Evolutionary conservation across 2,329 filamentous ascomycete species (phyloP), one percentile per base, ranked within the genome.

Genomic region (Tolypocladium cylindrosporum): DNA sequence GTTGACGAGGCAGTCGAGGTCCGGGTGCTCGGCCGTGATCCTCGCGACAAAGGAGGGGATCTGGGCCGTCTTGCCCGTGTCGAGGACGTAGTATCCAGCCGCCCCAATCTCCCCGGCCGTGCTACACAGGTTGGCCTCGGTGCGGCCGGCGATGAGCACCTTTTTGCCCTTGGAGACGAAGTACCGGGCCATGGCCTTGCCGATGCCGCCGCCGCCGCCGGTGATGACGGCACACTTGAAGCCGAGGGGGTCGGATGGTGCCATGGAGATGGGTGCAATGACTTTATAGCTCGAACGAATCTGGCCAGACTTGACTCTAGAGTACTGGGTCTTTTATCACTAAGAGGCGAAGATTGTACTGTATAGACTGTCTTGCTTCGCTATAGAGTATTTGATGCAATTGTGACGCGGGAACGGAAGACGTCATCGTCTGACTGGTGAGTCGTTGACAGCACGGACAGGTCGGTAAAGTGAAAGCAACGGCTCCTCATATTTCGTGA

Each of bases 1-100:
- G 69, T 84, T 85, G 65, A 85, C 71, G 0, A 85, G 65, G 61
- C 80, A 84, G 67, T 85, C 81, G 2, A 84, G 65, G 1, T 68
- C 67, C 1, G 66, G 79, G 62, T 84, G 77, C 7, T 82, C 75
- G 2, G 60, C 61, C 3, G 72, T 76, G 48, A 84, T 64, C 19
- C 71, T 72, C 48, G 73, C 58, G 56, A 79, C 68, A 60, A 84
- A 82, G 0, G 55, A 50, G 0, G 77, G 71, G 10, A 83, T 77
- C 1, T 70, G 64, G 0, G 67, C 55, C 0, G 74, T 73, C 4
- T 77, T 69, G 55, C 80, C 77, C 0, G 78, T 81, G 64, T 85
- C 81, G 1, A 77, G 64, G 0, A 76, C 73, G 60, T 83, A 83
- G 63, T 83, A 85, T 0, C 71, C 75, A 0, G 72, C 70, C 2